Conservation (phyloP, 805 yeast species). For the Saturnispora besseyi region DNA sequence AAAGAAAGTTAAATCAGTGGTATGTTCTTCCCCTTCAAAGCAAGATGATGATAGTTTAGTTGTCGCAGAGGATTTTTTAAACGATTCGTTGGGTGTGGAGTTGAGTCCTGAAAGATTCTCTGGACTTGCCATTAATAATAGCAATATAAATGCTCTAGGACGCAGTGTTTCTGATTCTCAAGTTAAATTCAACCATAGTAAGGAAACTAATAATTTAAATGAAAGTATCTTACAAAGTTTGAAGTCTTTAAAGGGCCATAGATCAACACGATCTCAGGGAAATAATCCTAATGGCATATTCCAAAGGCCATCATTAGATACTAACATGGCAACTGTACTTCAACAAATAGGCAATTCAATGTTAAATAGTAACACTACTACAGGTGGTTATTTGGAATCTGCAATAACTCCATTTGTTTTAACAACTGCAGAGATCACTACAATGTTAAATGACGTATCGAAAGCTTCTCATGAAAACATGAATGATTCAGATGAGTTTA, state of each 20-base stretch:
- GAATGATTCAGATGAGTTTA: conserved; percentile 2
- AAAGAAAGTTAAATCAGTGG: background rate
- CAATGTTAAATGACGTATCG: background rate
- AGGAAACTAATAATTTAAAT: conserved; percentile 3
- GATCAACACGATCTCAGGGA: background rate
- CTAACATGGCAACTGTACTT: conserved; percentile 1
- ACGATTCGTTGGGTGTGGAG: background rate
- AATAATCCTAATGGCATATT: background rate
- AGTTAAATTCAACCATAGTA: background rate
- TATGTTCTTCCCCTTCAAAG: conserved; percentile 4
- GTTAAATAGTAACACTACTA: background rate
- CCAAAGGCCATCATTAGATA: background rate
- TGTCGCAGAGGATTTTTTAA: background rate
- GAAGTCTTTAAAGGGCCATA: background rate
- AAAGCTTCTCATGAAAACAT: background rate
- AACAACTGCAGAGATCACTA: background rate
- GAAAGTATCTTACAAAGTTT: conserved; percentile 5
- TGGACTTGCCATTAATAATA: background rate
- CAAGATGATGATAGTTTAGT: conserved; percentile 1
- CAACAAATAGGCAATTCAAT: conserved; percentile 5
- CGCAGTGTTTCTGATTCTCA: background rate
- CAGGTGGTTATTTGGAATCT: background rate
- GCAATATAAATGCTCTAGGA: background rate
- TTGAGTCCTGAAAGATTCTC: conserved; percentile 4
- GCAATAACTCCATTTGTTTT: background rate